These are phyloP conservation scores for Mycogone perniciosa DNA, from an alignment of 2,329 filamentous ascomycete species.

Conservation along the genomic window DNA sequence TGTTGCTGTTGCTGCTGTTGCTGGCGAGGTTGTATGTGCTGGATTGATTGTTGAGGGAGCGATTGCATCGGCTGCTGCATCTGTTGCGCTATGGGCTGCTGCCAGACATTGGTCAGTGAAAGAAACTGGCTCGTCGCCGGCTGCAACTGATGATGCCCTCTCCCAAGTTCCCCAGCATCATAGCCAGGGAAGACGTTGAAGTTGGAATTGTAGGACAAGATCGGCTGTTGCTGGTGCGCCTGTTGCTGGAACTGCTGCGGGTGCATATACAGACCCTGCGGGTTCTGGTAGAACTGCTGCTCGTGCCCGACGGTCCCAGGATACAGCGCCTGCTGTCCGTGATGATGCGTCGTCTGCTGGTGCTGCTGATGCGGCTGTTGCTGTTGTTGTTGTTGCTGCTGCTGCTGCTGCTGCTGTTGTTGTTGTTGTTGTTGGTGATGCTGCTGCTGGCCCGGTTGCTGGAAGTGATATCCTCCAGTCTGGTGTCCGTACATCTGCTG, in stretches of 20 bases:
- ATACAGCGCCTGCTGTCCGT: conserved; percentile 16
- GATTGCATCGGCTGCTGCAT: conserved; percentile 24
- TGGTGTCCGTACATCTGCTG: conserved; percentile 21
- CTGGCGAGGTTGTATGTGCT: conserved; percentile 27
- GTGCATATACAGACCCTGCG: conserved; percentile 16
- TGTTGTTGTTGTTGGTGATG: conserved; percentile 20
- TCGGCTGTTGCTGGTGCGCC: conserved; percentile 13
- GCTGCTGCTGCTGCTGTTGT: conserved; percentile 20
- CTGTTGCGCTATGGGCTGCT: conserved; percentile 11
- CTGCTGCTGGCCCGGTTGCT: conserved; percentile 18
- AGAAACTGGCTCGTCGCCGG: conserved; percentile 7
- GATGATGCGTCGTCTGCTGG: conserved; percentile 17
- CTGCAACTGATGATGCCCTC: conserved; percentile 14
- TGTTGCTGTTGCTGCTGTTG: conserved; percentile 23
- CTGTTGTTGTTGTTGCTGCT: conserved; percentile 16
- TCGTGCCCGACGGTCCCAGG: conserved; percentile 12
- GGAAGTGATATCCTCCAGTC: conserved; percentile 22
- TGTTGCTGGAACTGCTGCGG: conserved; percentile 20
- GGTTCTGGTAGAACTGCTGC: conserved; percentile 19
- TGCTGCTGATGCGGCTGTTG: conserved; percentile 20
- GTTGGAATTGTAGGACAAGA: conserved; percentile 6
- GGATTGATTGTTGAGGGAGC: conserved; percentile 22
- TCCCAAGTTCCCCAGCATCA: conserved; percentile 5
- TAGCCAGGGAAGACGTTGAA: conserved; percentile 10
- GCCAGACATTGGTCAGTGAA: conserved; percentile 8